Evolutionary conservation across 225 moss, liverwort and hornwort genomes (phyloP).

Genomic region (Marchantia paleacea): DNA sequence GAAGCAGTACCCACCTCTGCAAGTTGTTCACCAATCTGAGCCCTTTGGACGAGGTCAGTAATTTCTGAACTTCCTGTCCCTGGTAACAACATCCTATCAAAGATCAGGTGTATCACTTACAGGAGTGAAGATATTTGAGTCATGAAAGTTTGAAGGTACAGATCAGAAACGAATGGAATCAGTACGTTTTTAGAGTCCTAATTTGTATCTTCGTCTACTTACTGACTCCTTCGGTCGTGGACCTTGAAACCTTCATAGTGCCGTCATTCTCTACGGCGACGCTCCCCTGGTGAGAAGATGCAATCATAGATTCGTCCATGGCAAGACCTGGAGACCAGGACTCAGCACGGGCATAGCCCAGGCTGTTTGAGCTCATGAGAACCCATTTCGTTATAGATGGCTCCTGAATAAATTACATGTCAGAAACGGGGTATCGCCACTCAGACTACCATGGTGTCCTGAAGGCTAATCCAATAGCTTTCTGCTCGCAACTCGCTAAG

Average conservation of each 20-base stretch:
- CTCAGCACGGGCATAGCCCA: conserved; percentile 90
- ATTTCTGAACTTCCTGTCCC: conserved; percentile 26
- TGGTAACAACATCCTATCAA: conserved; percentile 1
- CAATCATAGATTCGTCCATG: conserved; percentile 12
- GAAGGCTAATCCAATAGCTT: background rate
- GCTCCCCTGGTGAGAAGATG: conserved; percentile 17
- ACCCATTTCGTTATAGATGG: conserved; percentile 59
- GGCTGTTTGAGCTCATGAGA: conserved; percentile 65
- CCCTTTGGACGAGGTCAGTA: conserved; percentile 21
- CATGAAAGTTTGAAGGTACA: background rate
- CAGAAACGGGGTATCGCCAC: background rate
- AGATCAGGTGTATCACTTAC: background rate
- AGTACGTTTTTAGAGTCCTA: too few relatives aligned
- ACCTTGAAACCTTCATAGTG: conserved; percentile 38
- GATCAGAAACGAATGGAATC: background rate
- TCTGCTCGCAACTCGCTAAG: background rate
- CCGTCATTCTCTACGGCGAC: conserved; percentile 67
- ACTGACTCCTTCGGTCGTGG: conserved; percentile 37
- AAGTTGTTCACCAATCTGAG: conserved; percentile 33
- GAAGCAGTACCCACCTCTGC: conserved; percentile 26
- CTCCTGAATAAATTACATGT: conserved; percentile 45
- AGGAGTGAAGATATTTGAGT: background rate
- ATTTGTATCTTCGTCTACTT: background rate
- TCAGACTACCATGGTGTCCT: background rate
- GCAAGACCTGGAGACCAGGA: conserved; percentile 77